Evolutionary conservation across 2,329 filamentous ascomycete species (phyloP), one percentile per base, ranked within the genome.

Genomic region (Pyrenochaeta sp.): DNA sequence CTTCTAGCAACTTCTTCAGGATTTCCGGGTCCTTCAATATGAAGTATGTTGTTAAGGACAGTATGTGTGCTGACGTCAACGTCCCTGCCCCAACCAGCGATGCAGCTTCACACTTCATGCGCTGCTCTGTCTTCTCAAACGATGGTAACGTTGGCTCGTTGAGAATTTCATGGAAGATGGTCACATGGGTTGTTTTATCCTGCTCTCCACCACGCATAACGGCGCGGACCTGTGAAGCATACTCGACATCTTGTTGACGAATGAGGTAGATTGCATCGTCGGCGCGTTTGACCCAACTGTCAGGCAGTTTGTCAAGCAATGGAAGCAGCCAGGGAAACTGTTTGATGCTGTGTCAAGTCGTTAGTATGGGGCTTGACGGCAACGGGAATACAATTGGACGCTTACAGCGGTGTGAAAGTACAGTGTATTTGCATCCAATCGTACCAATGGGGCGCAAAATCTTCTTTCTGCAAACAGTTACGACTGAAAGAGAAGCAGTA

Each of bases 61-160:
- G 27, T 0, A 41, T 36, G 15, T 43, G 39, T 10, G 47, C 37
- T 17, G 45, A 18, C 3, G 45, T 49, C 14, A 41, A 9, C 21
- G 45, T 42, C n/a, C 37, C 45, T 7, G 37, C 45, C 1, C 36
- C 45, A 7, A 49, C 37, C 9, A 49, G n/a, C 36, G 45, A 10
- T 17, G 12, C 7, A 2, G 14, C 37, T 42, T 49, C 45, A 5
- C 3, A 21, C 18, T 18, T 21, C 21, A 49, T 35, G 2, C 41
- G 43, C 6, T 15, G 2, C 4, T n/a, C 12, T 10, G 29, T 36
- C 15, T 36, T 44, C 15, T 45, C 42, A 9, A 21, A 29, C 2
- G 21, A 7, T 4, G 39, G 39, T 15, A 42, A 30, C 4, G 20
- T 17, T 36, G 12, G 9, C 4, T 30, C 17, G 35, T 29, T 10